Evolutionary conservation across 176 grass and related monocot species (phyloP).

Genomic region (Eleusine indica): DNA sequence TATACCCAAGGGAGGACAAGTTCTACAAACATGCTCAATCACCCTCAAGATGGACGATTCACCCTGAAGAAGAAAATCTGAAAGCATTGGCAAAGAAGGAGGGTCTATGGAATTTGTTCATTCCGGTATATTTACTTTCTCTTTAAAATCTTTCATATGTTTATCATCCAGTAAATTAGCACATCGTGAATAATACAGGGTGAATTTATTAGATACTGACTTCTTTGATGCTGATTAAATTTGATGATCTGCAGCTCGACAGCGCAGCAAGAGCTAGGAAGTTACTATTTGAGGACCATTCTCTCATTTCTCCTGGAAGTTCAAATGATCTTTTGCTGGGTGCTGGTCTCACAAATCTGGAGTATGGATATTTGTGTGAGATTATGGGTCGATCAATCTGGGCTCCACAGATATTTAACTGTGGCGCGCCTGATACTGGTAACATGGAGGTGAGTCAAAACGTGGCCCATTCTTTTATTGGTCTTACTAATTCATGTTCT

Average conservation of each 20-base stretch:
- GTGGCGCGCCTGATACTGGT: conserved; percentile 84
- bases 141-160: conserved; percentile 2
- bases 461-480: not conserved
- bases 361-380: conserved; percentile 97
- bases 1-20: conserved; percentile 80
- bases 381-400: conserved; percentile 92
- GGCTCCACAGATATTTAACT: conserved; percentile 98
- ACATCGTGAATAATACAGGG: not conserved
- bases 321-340: conserved; percentile 65
- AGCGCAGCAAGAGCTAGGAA: conserved; percentile 91
- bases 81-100: conserved; percentile 76
- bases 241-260: conserved; percentile 69
- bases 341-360: conserved; percentile 90
- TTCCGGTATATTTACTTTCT: conserved; percentile 65
- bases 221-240: conserved; percentile 35
- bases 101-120: conserved; percentile 93
- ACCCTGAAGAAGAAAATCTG: conserved; percentile 72
- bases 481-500: not conserved
- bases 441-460: conserved; percentile 87
- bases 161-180: not conserved
- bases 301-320: conserved; percentile 39
- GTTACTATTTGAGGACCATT: conserved; percentile 56
- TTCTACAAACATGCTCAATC: conserved; percentile 85
- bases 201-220: conserved; percentile 23
- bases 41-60: conserved; percentile 80